Evolutionary conservation across 768 basidiomycete species (phyloP).

Genomic region (Kwoniella botswanensis): DNA sequence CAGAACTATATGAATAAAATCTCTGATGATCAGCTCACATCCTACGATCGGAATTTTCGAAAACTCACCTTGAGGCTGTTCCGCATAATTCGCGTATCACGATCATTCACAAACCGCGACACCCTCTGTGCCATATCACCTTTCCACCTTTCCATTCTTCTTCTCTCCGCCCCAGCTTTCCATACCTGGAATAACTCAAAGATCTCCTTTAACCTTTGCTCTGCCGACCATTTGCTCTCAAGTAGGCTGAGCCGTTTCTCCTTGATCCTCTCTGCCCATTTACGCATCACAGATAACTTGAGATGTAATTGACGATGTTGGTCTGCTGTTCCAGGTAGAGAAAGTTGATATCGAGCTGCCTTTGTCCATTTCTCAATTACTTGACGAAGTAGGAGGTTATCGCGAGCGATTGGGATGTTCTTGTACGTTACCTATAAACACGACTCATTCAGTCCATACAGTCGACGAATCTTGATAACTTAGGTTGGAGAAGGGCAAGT

Average conservation of each 20-base stretch:
- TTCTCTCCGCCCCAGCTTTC: conserved; percentile 18
- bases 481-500: too few relatives aligned
- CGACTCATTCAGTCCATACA: conserved; percentile 4
- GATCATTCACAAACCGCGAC: conserved; percentile 17
- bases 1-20: conserved; percentile 7
- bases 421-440: conserved; percentile 25
- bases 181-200: conserved; percentile 28
- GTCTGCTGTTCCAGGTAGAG: conserved; percentile 43
- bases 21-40: too few relatives aligned
- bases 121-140: conserved; percentile 38
- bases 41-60: not conserved
- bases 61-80: conserved; percentile 29
- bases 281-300: conserved; percentile 18
- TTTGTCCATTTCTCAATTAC: conserved; percentile 37
- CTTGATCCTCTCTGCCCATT: conserved; percentile 31
- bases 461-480: not conserved
- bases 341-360: conserved; percentile 18
- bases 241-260: conserved; percentile 15
- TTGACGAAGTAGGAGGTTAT: conserved; percentile 47
- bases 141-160: conserved; percentile 36
- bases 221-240: conserved; percentile 9
- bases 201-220: not conserved
- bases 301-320: conserved; percentile 28
- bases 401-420: conserved; percentile 30
- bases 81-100: not conserved